These are phyloP conservation scores for Quercus ilex DNA, from an alignment of 306 rosid species.

Conservation along the genomic window DNA sequence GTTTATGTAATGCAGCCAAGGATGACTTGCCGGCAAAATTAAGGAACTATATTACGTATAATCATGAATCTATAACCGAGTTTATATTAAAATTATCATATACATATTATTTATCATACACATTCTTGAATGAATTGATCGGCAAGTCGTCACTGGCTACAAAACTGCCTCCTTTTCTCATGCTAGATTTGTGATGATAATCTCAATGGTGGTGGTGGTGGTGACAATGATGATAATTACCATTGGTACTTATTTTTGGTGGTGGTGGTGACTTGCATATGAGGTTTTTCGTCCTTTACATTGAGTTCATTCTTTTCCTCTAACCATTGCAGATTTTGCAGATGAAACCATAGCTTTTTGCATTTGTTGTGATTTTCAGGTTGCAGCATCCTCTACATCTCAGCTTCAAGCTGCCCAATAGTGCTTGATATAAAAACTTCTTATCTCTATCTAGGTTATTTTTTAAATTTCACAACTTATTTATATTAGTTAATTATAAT, in stretches of 20 bases:
- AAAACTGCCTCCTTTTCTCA: slow-evolving; percentile 59
- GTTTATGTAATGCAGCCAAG: slow-evolving; percentile 88
- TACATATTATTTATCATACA: not conserved
- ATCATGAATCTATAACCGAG: not conserved
- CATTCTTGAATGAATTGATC: not conserved
- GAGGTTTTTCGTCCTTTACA: not conserved
- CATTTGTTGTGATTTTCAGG: not conserved
- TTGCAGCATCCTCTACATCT: not conserved
- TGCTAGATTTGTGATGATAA: slow-evolving; percentile 60
- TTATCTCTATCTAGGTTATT: not conserved
- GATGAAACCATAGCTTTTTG: not conserved
- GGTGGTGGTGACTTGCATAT: not conserved
- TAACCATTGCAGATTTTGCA: not conserved
- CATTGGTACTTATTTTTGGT: not conserved
- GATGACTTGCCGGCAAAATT: slow-evolving; percentile 92
- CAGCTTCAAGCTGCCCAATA: not conserved
- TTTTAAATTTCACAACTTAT: not conserved
- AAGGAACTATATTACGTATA: not conserved
- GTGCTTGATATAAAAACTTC: not conserved
- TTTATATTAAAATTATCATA: not conserved
- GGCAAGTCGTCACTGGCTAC: slow-evolving; percentile 94
- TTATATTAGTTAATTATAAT: not conserved
- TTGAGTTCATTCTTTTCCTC: not conserved
- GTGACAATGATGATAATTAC: slow-evolving; percentile 8
- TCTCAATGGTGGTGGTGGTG: not conserved